Percentiles rank a stretch among this genome's conserved stretches.
These are phyloP conservation scores for Draba incana DNA, from an alignment of 345 rosid species.

Conservation along the genomic window DNA sequence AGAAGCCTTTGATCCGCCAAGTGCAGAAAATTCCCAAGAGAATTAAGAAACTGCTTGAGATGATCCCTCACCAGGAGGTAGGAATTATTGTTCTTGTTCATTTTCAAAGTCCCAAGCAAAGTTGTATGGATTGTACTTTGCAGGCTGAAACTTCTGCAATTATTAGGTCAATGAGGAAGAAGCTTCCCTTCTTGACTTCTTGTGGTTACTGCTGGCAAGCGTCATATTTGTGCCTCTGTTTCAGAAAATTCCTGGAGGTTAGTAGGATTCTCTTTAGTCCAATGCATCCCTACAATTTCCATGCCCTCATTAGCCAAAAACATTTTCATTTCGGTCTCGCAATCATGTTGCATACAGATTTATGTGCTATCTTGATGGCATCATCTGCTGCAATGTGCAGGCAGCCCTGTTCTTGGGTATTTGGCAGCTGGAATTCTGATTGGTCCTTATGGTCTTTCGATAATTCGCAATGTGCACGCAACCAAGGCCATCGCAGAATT, in stretches of 20 bases:
- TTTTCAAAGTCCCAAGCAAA: conserved; percentile 24
- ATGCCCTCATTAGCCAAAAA: conserved; percentile 30
- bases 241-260: conserved; percentile 99
- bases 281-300: conserved; percentile 16
- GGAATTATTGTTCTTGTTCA: conserved; percentile 31
- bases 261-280: conserved; percentile 23
- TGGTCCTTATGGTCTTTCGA: conserved; percentile 97
- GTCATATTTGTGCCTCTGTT: conserved; percentile 96
- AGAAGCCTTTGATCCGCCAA: conserved; percentile 69
- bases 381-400: conserved; percentile 58
- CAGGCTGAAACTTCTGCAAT: conserved; percentile 26
- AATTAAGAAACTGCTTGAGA: conserved; percentile 67
- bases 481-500: conserved; percentile 99
- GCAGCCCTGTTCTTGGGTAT: conserved; percentile 99
- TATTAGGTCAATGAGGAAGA: conserved; percentile 92
- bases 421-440: conserved; percentile 99
- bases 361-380: conserved; percentile 39
- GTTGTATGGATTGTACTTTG: not conserved
- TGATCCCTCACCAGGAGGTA: conserved; percentile 93
- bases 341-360: conserved; percentile 30
- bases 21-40: conserved; percentile 71
- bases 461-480: conserved; percentile 94
- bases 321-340: conserved; percentile 27
- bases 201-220: conserved; percentile 94
- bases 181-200: conserved; percentile 88